phyloP scores from a whole-genome alignment of 768 basidiomycete species.

The Lactarius evosmus region DNA sequence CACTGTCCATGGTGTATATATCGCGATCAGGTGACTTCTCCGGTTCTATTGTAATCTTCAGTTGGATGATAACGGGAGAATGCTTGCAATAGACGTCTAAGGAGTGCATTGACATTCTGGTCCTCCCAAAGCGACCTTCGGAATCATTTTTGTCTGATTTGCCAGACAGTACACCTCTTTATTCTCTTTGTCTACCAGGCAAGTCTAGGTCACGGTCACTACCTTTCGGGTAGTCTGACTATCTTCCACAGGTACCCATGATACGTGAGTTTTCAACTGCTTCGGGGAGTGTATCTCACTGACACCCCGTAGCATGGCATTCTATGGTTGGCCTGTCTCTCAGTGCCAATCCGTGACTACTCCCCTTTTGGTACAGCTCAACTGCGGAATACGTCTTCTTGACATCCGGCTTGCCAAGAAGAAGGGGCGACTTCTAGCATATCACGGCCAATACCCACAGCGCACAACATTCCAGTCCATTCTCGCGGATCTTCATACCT shows the following conservation, averaged over 20 bases:
- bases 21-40: conserved; percentile 45
- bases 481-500: conserved; percentile 55
- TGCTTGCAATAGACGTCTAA: conserved; percentile 41
- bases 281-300: not conserved
- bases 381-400: conserved; percentile 73
- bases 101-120: conserved; percentile 46
- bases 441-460: conserved; percentile 77
- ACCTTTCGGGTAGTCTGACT: conserved; percentile 19
- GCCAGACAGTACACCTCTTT: conserved; percentile 64
- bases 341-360: conserved; percentile 75
- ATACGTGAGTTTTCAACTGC: conserved; percentile 46
- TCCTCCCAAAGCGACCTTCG: conserved; percentile 59
- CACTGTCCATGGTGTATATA: conserved; percentile 60
- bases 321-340: conserved; percentile 81
- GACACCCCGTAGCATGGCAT: conserved; percentile 57
- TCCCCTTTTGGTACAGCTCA: conserved; percentile 65
- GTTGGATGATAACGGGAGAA: conserved; percentile 6
- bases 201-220: conserved; percentile 30
- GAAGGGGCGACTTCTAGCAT: conserved; percentile 62
- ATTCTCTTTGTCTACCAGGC: conserved; percentile 78
- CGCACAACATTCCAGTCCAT: conserved; percentile 64
- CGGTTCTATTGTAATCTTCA: not conserved
- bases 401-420: conserved; percentile 78
- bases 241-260: conserved; percentile 53
- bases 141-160: conserved; percentile 57